These are phyloP conservation scores for Arabidopsis arenosa DNA, from an alignment of 345 rosid genomes.

Conservation along the genomic window DNA sequence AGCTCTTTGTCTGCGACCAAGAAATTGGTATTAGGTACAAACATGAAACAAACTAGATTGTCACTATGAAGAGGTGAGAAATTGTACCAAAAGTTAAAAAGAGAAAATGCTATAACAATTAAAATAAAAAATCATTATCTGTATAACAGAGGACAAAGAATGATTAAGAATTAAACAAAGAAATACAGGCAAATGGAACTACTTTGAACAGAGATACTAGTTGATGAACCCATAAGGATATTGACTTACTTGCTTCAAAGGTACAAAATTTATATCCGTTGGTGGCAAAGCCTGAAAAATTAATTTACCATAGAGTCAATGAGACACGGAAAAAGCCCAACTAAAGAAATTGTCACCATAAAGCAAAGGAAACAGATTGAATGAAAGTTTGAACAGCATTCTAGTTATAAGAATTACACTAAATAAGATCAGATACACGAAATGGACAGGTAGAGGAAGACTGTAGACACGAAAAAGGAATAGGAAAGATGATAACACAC, in stretches of 20 bases:
- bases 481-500: background rate
- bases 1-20: conserved; percentile 24
- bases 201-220: background rate
- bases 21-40: conserved; percentile 1
- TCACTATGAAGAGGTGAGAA: background rate
- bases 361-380: background rate
- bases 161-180: background rate
- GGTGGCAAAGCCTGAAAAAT: conserved; percentile 76
- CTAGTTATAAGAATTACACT: background rate
- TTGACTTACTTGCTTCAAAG: conserved; percentile 72
- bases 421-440: background rate
- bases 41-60: background rate
- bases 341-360: background rate
- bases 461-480: background rate
- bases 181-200: conserved; percentile 8
- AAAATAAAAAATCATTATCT: background rate
- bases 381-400: background rate
- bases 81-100: background rate
- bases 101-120: background rate
- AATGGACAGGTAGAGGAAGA: background rate
- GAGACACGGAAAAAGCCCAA: background rate
- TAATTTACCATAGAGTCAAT: conserved; percentile 7
- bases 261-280: conserved; percentile 68
- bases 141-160: background rate
- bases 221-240: conserved; percentile 10